Conservation (phyloP, 495 filamentous ascomycete species). For the Podospora pseudocomata region DNA sequence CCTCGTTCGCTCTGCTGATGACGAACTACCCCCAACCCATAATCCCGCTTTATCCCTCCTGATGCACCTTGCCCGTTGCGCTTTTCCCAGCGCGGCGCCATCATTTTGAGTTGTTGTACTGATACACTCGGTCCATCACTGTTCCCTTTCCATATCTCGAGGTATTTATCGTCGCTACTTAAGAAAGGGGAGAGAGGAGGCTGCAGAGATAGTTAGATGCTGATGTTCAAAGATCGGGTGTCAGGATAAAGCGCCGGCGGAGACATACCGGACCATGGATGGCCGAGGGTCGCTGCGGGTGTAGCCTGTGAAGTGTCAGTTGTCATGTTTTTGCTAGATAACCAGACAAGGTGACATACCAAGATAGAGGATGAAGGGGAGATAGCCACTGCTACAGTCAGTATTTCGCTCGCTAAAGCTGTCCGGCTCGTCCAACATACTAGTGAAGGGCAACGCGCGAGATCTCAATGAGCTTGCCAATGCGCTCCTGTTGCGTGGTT, state of each 20-base stretch:
- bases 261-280: slow-evolving; percentile 78
- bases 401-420: slow-evolving; percentile 19
- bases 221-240: neutral
- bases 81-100: neutral
- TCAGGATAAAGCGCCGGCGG: neutral
- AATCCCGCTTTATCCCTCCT: slow-evolving; percentile 1
- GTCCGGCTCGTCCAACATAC: slow-evolving; percentile 48
- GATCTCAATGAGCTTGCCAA: slow-evolving; percentile 89
- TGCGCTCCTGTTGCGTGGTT: slow-evolving; percentile 69
- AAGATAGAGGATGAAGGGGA: slow-evolving; percentile 94
- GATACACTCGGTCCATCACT: neutral
- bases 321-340: slow-evolving; percentile 11
- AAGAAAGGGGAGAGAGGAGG: slow-evolving; percentile 70
- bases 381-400: slow-evolving; percentile 72
- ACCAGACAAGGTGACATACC: slow-evolving; percentile 56
- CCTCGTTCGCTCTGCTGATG: neutral
- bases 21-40: slow-evolving; percentile 2
- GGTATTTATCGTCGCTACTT: slow-evolving; percentile 17
- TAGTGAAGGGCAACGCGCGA: slow-evolving; percentile 96
- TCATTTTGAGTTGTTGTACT: neutral
- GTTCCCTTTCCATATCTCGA: slow-evolving; percentile 1
- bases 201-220: slow-evolving; percentile 36
- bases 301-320: slow-evolving; percentile 62
- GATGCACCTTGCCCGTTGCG: neutral
- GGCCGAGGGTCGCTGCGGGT: slow-evolving; percentile 89